Evolutionary conservation across 768 basidiomycete genomes (phyloP).

Genomic region (Amanita phalloides): DNA sequence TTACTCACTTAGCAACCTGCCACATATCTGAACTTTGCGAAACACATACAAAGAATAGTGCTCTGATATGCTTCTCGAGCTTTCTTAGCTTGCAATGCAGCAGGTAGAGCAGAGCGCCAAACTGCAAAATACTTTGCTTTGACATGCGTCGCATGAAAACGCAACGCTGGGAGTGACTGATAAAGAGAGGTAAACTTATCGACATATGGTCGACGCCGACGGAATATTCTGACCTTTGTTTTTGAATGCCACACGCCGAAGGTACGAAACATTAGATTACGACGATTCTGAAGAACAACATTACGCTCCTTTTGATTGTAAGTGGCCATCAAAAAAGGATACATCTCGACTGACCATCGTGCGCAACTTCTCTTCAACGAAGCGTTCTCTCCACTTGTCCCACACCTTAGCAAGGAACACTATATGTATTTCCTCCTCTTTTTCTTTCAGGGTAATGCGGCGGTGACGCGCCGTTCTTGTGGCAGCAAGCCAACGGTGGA

Average conservation of each 20-base stretch:
- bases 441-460: slow-evolving; percentile 44
- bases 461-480: slow-evolving; percentile 40
- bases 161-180: slow-evolving; percentile 72
- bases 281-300: slow-evolving; percentile 46
- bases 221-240: slow-evolving; percentile 41
- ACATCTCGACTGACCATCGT: slow-evolving; percentile 40
- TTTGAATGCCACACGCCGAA: slow-evolving; percentile 69
- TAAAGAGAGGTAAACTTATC: not conserved
- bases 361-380: slow-evolving; percentile 50
- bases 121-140: slow-evolving; percentile 52
- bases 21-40: not conserved
- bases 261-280: slow-evolving; percentile 50
- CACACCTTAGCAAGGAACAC: slow-evolving; percentile 44
- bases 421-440: slow-evolving; percentile 52
- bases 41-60: slow-evolving; percentile 44
- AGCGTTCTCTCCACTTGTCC: slow-evolving; percentile 76
- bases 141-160: slow-evolving; percentile 52
- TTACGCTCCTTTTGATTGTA: slow-evolving; percentile 39
- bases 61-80: slow-evolving; percentile 54
- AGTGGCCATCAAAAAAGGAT: not conserved
- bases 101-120: slow-evolving; percentile 66
- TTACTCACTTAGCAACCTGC: not conserved
- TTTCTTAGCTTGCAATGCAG: slow-evolving; percentile 49
- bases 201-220: not conserved
- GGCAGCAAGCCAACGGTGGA: slow-evolving; percentile 58